Evolutionary conservation across 2,329 filamentous ascomycete species (phyloP), one percentile per base, ranked within the genome.

Genomic region (Graphiopsis chlorocephala): DNA sequence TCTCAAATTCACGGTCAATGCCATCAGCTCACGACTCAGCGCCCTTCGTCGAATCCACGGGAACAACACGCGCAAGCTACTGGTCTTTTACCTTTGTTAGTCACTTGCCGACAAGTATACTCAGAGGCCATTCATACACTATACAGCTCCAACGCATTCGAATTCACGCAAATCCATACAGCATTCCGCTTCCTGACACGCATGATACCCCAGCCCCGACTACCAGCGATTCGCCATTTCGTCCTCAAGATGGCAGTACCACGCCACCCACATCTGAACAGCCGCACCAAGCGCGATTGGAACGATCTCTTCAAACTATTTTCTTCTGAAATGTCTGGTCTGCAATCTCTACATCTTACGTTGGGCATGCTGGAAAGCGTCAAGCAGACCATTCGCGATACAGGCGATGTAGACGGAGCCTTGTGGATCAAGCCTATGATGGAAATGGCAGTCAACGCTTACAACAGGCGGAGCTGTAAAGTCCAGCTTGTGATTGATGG

Each of bases 131-230:
- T 74, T 31, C 45, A 67, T 15, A 71, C 66, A 14, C 66, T 75
- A n/a, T 75, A 75, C 69, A 71, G 65, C 55, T 67, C 68, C 61
- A 75, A 75, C 67, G 70, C 68, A 4, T 75, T 75, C 66, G 71
- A 74, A 38, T 74, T 74, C 68, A 73, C 71, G 3, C 71, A 74
- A 52, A 74, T 72, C 58, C 71, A 71, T 28, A 72, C 70, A 25
- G 72, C 72, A 7, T 73, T 75, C 64, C 71, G 69, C 17, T 72
- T 75, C 57, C 65, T 75, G 26, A 72, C 69, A 55, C 56, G 68
- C 65, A 74, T 71, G 66, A 65, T 74, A 5, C 74, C 74, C 4
- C 65, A 66, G 12, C 69, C 71, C 42, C 68, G 74, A 14, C 66
- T 75, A 3, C 64, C 64, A 15, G 66, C 64, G 26, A 67, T 75